These are phyloP conservation scores for Tanacetum coccineum DNA, from an alignment of 129 eudicot genomes.

Conservation along the genomic window DNA sequence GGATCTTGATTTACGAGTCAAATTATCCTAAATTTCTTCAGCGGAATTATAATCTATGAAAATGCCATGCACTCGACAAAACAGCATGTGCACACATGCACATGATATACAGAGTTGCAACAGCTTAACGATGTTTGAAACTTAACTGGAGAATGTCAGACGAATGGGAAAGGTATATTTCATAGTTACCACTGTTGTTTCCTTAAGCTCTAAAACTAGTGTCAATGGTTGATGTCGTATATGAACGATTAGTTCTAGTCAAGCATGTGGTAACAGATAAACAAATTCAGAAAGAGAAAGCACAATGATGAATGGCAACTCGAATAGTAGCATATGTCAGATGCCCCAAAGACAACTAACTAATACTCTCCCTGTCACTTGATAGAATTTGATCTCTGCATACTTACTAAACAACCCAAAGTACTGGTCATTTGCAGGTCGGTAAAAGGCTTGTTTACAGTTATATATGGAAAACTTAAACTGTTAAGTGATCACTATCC, in stretches of 20 bases:
- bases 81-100: slow-evolving; percentile 2
- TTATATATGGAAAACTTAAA: not conserved
- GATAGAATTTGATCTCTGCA: not conserved
- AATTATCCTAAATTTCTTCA: slow-evolving; percentile 10
- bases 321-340: slow-evolving; percentile 10
- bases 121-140: not conserved
- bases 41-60: not conserved
- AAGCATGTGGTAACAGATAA: slow-evolving; percentile 1
- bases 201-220: slow-evolving; percentile 3
- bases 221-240: not conserved
- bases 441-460: not conserved
- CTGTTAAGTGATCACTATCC: not conserved
- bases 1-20: slow-evolving; percentile 9
- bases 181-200: not conserved
- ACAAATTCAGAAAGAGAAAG: not conserved
- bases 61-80: slow-evolving; percentile 4
- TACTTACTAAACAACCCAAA: not conserved
- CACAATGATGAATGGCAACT: slow-evolving; percentile 1
- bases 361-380: not conserved
- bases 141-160: not conserved
- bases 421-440: too few relatives aligned
- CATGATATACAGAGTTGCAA: not conserved
- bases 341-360: slow-evolving; percentile 5
- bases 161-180: not conserved
- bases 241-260: not conserved